These are phyloP conservation scores for Mycena vitilis DNA, from an alignment of 768 basidiomycete genomes.

Conservation along the genomic window DNA sequence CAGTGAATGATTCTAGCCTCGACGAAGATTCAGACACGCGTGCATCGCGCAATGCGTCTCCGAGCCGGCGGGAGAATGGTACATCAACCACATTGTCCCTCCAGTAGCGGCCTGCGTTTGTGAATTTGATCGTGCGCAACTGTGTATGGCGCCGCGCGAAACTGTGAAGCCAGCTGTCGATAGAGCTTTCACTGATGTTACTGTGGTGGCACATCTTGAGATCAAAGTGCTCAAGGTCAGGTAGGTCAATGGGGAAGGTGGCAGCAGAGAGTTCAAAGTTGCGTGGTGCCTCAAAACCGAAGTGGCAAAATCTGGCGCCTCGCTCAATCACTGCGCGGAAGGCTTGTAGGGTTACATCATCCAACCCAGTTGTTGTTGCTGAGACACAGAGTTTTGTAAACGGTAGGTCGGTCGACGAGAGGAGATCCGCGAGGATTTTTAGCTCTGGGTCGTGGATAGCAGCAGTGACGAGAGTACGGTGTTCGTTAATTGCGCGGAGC, in stretches of 20 bases:
- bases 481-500: not conserved
- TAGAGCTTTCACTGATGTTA: not conserved
- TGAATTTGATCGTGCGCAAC: constrained; percentile 4
- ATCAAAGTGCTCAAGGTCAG: constrained; percentile 10
- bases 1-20: not conserved
- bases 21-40: not conserved
- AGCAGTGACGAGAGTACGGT: not conserved
- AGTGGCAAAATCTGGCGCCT: not conserved
- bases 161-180: constrained; percentile 1
- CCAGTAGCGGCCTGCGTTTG: not conserved
- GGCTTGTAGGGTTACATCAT: not conserved
- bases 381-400: not conserved
- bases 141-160: constrained; percentile 1
- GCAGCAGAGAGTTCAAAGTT: not conserved
- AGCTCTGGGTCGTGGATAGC: not conserved
- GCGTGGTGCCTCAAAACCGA: no score
- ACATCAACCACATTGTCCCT: not conserved
- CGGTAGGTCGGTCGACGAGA: not conserved
- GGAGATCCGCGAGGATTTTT: not conserved
- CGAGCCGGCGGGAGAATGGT: not conserved
- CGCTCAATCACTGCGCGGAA: not conserved
- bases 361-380: not conserved
- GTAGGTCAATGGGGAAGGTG: not conserved
- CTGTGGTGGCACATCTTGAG: not conserved
- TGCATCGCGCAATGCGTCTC: not conserved